These are phyloP conservation scores for Dunaliella sp. DNA, from an alignment of 139 green algal species.

Conservation along the genomic window DNA sequence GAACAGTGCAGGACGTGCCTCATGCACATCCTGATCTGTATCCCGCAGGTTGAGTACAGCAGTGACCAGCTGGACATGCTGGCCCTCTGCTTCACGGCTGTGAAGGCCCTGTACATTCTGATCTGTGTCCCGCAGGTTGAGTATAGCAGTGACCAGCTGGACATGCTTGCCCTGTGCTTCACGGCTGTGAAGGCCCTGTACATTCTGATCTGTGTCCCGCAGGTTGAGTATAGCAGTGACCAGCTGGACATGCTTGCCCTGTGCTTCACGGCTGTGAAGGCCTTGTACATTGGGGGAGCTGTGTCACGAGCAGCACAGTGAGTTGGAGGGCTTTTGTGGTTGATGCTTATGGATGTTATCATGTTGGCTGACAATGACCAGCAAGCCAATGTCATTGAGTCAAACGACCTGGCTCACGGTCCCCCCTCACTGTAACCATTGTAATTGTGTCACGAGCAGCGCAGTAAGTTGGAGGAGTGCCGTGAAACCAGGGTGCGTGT, in stretches of 20 bases:
- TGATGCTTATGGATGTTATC: too few relatives aligned
- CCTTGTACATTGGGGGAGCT: conserved; percentile 47
- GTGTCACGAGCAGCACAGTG: too few relatives aligned
- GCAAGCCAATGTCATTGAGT: too few relatives aligned
- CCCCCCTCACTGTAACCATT: too few relatives aligned
- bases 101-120: conserved; percentile 62
- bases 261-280: conserved; percentile 51
- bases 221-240: neutral
- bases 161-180: neutral
- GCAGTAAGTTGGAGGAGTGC: too few relatives aligned
- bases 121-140: neutral
- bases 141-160: neutral
- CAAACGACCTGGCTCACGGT: too few relatives aligned
- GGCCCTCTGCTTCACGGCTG: conserved; percentile 56
- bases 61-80: conserved; percentile 59
- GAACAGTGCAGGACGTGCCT: too few relatives aligned
- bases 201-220: conserved; percentile 3
- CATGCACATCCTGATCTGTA: too few relatives aligned
- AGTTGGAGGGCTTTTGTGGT: too few relatives aligned
- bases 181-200: conserved; percentile 67
- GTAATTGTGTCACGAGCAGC: too few relatives aligned
- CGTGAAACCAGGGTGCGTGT: too few relatives aligned
- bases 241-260: neutral
- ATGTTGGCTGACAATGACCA: too few relatives aligned
- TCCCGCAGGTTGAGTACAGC: conserved; percentile 52